Evolutionary conservation across 2,329 filamentous ascomycete genomes (phyloP), one percentile per base, ranked within the genome.

Genomic region (Pseudovirgaria hyperparasitica): DNA sequence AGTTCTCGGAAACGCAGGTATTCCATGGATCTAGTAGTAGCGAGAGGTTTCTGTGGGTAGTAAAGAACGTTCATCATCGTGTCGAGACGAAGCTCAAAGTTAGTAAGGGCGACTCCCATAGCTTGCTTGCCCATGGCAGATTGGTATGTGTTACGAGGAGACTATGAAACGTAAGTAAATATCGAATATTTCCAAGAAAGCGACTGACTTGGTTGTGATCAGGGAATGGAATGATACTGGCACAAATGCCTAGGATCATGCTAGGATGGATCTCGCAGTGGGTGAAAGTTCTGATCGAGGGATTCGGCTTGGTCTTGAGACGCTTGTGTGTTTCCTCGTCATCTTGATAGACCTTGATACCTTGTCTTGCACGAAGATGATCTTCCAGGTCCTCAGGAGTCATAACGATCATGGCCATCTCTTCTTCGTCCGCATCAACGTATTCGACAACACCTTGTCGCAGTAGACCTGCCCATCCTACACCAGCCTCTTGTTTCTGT

Each of bases 121-220:
- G 90, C 90, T 70, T 98, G 90, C 61, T 98, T 98, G 65, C 92
- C 90, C 90, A 98, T 98, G 51, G 90, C 90, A 45, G 87, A 94
- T 60, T 96, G 87, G 57, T 94, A 98, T 4, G 87, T 96, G 52
- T 98, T 98, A 79, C 90, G 80, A 40, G 90, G 90, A 36, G 87
- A 96, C 71, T 92, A 48, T 16, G 16, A 26, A 25, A 11, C 31
- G 16, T 35, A 25, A 35, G 24, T 21, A 24, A 11, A 5, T 11
- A 9, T 5, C 9, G 22, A 25, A 24, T 24, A 14, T 21, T 19
- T 10, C 11, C 13, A 13, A n/a, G 14, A 8, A 26, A 9, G 18
- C 11, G 12, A 30, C 32, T 12, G 65, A 76, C 72, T 62, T 84
- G 82, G 54, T 98, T 98, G 63, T 98, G 90, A 61, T 98, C 90